These are phyloP conservation scores for Cucurbita maxima DNA, from an alignment of 306 rosid species.

Conservation along the genomic window DNA sequence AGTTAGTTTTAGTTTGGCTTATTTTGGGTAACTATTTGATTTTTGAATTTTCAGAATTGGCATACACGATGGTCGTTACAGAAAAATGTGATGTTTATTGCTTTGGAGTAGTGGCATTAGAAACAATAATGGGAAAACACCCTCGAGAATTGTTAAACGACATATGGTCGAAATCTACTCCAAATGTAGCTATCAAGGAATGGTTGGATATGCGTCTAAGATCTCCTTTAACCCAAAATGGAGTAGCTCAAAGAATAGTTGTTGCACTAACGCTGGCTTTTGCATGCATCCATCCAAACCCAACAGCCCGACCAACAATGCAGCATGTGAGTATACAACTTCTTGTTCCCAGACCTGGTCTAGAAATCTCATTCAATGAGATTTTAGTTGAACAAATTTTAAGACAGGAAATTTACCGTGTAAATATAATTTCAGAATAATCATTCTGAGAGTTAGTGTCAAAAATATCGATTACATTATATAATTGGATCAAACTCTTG, in stretches of 20 bases:
- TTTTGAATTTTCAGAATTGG: too few relatives aligned
- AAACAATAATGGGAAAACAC: constrained; percentile 18
- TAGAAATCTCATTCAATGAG: neutral
- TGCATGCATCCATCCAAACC: constrained; percentile 7
- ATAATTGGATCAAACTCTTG: too few relatives aligned
- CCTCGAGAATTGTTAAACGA: constrained; percentile 5
- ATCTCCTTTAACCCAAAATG: too few relatives aligned
- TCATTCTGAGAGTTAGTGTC: too few relatives aligned
- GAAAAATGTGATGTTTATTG: constrained; percentile 5
- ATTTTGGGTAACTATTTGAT: too few relatives aligned
- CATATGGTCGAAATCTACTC: too few relatives aligned
- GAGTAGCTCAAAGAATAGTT: neutral
- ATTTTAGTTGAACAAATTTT: constrained; percentile 11
- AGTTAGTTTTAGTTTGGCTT: too few relatives aligned
- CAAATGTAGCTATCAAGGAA: too few relatives aligned
- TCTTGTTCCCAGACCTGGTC: neutral
- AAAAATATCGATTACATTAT: too few relatives aligned
- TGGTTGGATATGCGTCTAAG: too few relatives aligned
- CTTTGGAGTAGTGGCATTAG: constrained; percentile 22
- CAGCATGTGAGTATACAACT: neutral
- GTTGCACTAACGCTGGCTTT: constrained; percentile 6
- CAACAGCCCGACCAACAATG: neutral
- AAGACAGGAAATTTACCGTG: neutral
- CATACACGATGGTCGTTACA: too few relatives aligned
- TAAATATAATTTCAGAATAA: neutral